Conservation (phyloP, 306 rosid species). For the Pterocarpus santalinus region DNA sequence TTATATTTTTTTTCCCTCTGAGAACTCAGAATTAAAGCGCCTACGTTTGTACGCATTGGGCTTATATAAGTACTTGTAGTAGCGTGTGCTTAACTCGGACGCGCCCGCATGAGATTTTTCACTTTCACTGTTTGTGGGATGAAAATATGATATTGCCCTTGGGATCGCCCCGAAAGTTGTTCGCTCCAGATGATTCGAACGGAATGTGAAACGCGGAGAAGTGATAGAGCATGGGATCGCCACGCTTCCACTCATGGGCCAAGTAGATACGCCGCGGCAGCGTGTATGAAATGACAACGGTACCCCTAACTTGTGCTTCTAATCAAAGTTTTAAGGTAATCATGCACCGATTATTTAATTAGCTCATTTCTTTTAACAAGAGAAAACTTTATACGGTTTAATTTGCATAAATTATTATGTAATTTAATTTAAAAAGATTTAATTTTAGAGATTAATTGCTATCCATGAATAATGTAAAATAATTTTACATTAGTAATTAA, state of each 20-base stretch:
- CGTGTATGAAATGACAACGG: neutral
- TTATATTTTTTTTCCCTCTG: neutral
- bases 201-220: neutral
- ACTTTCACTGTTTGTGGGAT: neutral
- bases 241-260: slow-evolving; percentile 39
- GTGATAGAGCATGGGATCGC: neutral
- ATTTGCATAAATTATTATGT: too few species aligned
- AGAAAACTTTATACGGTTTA: too few species aligned
- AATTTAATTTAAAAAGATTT: too few species aligned
- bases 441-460: too few species aligned
- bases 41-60: neutral
- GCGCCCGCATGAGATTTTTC: slow-evolving; percentile 34
- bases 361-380: too few species aligned
- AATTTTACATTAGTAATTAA: too few species aligned
- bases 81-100: neutral
- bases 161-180: neutral
- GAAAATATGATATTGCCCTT: slow-evolving; percentile 27
- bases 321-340: neutral
- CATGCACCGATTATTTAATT: neutral
- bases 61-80: slow-evolving; percentile 7
- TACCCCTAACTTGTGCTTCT: neutral
- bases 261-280: neutral
- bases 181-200: neutral
- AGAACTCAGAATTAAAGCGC: slow-evolving; percentile 9
- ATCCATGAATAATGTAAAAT: too few species aligned